Base-by-base conservation (phyloP, 257 asterid species). In the Cinchona pubescens region DNA sequence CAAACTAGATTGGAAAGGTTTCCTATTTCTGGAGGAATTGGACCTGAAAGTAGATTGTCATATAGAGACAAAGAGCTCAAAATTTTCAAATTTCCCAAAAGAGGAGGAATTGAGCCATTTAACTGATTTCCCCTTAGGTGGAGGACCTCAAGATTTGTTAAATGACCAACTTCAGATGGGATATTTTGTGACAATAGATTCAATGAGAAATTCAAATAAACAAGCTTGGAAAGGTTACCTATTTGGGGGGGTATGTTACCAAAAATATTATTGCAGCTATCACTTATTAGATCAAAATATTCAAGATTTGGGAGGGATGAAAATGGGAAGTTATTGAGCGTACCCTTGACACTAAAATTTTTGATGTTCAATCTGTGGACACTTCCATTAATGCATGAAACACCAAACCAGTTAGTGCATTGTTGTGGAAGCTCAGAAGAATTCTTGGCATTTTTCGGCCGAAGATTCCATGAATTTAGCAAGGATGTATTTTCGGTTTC, bases 381-480 rank as follows among this genome's bases (percentile, higher is more conserved):
- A 21, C 32, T 53, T 30, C 68, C 76, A 23, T 56, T 7, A 7
- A 7, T 8, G 59, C 85, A 82, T 3, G 56, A 66, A 45, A 82
- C 51, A 1, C 83, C 80, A 13, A 38, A 78, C 83, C 85, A 75
- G n/a, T n/a, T n/a, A 23, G 11, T 63, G 62, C 82, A 81, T 16
- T 79, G 68, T 53, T 74, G 35, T 18, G 34, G 3, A 34, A 42
- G 55, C 45, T 5, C 49, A 1, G 40, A 15, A 61, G 42, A 29
- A 2, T 7, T 67, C 56, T 35, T 74, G 37, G 75, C 15, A 38
- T 46, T 70, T 23, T 18, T 15, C 12, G 69, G 67, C 1, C 45
- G 65, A 19, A 65, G 66, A 3, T 25, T 81, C 85, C 85, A 77
- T 29, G 82, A 81, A 63, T 49, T 40, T 34, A 78, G 49, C 32